These are phyloP conservation scores for Xylaria digitata DNA, from an alignment of 2,329 filamentous ascomycete genomes.

Conservation along the genomic window DNA sequence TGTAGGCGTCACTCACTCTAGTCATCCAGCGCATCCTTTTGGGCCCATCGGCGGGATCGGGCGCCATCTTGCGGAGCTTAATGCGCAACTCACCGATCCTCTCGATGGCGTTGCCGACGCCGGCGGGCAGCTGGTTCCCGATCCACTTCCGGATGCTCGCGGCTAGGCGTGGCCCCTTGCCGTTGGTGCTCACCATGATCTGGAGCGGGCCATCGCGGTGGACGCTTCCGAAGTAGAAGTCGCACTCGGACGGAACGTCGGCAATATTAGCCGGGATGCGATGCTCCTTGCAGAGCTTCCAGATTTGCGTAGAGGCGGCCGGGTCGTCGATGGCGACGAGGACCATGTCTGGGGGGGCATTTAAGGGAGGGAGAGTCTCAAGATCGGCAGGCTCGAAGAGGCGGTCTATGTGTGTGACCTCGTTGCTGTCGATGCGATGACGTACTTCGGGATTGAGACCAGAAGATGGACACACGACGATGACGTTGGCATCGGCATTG, in stretches of 20 bases:
- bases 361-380: conserved; percentile 63
- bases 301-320: conserved; percentile 87
- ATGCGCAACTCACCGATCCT: conserved; percentile 83
- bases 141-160: conserved; percentile 88
- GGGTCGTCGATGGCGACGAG: conserved; percentile 94
- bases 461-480: conserved; percentile 80
- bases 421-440: conserved; percentile 77
- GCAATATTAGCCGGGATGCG: conserved; percentile 94
- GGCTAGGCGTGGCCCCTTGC: conserved; percentile 91
- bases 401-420: conserved; percentile 84
- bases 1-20: conserved; percentile 87
- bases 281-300: conserved; percentile 89
- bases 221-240: conserved; percentile 98
- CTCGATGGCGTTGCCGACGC: conserved; percentile 86
- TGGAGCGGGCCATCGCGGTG: conserved; percentile 95
- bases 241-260: conserved; percentile 95
- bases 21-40: conserved; percentile 98
- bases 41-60: conserved; percentile 76
- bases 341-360: conserved; percentile 75
- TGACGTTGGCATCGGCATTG: conserved; percentile 92
- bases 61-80: conserved; percentile 82
- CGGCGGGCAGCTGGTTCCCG: conserved; percentile 77
- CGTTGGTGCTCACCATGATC: conserved; percentile 99
- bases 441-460: conserved; percentile 91
- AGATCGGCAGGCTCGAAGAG: conserved; percentile 89